phyloP scores from a whole-genome alignment of 148 eudicot genomes.

The Pharnaceum exiguum region DNA sequence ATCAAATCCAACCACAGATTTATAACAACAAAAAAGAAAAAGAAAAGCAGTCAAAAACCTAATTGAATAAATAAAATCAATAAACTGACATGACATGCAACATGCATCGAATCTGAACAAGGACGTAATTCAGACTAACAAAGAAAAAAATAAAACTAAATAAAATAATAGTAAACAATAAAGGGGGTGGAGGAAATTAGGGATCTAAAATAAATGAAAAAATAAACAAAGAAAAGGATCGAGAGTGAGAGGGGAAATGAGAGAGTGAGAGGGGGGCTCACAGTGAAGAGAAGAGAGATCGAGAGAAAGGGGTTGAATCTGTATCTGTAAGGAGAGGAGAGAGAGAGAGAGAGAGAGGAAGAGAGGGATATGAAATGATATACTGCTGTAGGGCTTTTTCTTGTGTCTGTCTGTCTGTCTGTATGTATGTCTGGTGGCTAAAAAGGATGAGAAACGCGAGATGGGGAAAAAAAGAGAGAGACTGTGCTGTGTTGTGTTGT shows the following conservation, averaged over 20 bases:
- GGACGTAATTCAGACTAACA: not conserved
- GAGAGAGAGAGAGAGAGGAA: slow-evolving; percentile 10
- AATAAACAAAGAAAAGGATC: not conserved
- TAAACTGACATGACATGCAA: slow-evolving; percentile 26
- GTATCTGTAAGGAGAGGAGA: not conserved
- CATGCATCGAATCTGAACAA: not conserved
- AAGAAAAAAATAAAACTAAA: not conserved
- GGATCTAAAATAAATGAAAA: slow-evolving; percentile 14
- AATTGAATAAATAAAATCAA: slow-evolving; percentile 8
- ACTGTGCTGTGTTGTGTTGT: too few relatives aligned
- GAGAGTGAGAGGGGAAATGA: not conserved
- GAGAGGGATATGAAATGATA: too few relatives aligned
- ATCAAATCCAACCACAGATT: not conserved
- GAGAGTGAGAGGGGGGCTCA: slow-evolving; percentile 11
- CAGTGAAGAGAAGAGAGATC: slow-evolving; percentile 34
- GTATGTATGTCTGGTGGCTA: too few relatives aligned
- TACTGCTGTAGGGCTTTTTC: too few relatives aligned
- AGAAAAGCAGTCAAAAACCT: not conserved
- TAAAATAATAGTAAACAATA: not conserved
- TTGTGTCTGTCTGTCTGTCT: too few relatives aligned
- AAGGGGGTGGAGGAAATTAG: slow-evolving; percentile 3
- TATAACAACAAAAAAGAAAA: not conserved
- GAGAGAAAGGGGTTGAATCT: slow-evolving; percentile 17
- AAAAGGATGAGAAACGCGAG: slow-evolving; percentile 35
- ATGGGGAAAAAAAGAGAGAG: slow-evolving; percentile 27